A percentile compares a stretch with the other conserved stretches of the same genome.
These are phyloP conservation scores for Torrubiellomyces zombiae DNA, from an alignment of 2,329 filamentous ascomycete species.

Conservation along the genomic window DNA sequence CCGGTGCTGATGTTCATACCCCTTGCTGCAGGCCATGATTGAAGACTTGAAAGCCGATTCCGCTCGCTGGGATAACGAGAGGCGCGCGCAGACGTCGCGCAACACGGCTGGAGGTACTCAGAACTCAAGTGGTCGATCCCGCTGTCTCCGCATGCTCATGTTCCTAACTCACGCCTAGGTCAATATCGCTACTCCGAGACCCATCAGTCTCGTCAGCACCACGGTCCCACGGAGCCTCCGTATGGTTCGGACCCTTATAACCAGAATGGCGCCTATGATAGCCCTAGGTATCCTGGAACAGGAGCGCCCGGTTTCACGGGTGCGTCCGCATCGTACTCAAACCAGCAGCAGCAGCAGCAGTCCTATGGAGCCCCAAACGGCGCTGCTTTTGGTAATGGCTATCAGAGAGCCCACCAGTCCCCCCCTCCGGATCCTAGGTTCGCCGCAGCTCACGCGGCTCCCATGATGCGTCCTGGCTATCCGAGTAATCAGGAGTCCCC, in stretches of 20 bases:
- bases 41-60: constrained; percentile 46
- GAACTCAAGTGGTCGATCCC: constrained; percentile 34
- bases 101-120: constrained; percentile 41
- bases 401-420: constrained; percentile 16
- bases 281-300: constrained; percentile 32
- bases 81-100: constrained; percentile 36
- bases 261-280: constrained; percentile 24
- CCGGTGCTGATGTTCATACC: background rate
- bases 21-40: constrained; percentile 39
- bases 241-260: constrained; percentile 18
- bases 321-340: constrained; percentile 19
- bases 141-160: too few relatives aligned
- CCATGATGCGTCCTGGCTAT: constrained; percentile 17
- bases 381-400: constrained; percentile 14
- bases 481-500: constrained; percentile 13
- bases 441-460: constrained; percentile 10
- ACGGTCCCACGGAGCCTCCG: constrained; percentile 25
- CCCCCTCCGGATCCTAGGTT: constrained; percentile 18
- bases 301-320: constrained; percentile 32
- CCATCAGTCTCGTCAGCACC: constrained; percentile 28
- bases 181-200: constrained; percentile 40
- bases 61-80: constrained; percentile 43
- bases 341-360: constrained; percentile 7
- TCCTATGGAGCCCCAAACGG: constrained; percentile 14
- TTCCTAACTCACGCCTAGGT: constrained; percentile 44